phyloP scores from a whole-genome alignment of 2,329 filamentous ascomycete species.

The Colletotrichum navitas region DNA sequence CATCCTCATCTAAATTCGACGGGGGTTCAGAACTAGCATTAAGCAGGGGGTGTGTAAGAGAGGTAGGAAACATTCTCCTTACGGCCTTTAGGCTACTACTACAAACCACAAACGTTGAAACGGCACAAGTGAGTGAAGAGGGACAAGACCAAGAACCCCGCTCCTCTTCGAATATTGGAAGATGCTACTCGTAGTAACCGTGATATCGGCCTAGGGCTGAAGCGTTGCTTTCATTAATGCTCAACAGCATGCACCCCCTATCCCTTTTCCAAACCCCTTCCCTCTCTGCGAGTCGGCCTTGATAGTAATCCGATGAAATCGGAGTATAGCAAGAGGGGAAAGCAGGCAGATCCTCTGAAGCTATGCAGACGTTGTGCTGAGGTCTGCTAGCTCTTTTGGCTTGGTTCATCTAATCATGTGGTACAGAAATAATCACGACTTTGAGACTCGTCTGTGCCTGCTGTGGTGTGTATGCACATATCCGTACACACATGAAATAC shows the following conservation, averaged over 20 bases:
- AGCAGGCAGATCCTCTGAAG: neutral
- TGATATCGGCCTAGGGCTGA: constrained; percentile 28
- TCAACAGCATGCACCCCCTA: constrained; percentile 13
- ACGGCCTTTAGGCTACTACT: neutral
- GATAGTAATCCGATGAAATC: constrained; percentile 21
- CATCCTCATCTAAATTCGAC: constrained; percentile 37
- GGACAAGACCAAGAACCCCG: neutral
- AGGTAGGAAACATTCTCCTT: neutral
- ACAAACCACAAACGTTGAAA: neutral
- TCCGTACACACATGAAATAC: neutral
- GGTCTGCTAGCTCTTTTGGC: neutral
- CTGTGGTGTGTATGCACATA: neutral
- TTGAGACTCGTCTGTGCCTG: neutral
- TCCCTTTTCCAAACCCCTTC: neutral
- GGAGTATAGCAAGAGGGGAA: neutral
- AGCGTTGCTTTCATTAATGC: neutral
- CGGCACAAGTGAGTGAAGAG: neutral
- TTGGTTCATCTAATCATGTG: constrained; percentile 25
- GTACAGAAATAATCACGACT: neutral
- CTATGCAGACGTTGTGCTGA: neutral
- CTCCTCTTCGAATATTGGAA: neutral
- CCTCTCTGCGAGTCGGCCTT: neutral
- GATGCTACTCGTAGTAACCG: neutral
- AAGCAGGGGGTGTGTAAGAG: neutral
- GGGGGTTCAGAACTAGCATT: constrained; percentile 33